Evolutionary conservation across 768 basidiomycete genomes (phyloP), one percentile per base, ranked within the genome.

Genomic region (Collybia mongolica): DNA sequence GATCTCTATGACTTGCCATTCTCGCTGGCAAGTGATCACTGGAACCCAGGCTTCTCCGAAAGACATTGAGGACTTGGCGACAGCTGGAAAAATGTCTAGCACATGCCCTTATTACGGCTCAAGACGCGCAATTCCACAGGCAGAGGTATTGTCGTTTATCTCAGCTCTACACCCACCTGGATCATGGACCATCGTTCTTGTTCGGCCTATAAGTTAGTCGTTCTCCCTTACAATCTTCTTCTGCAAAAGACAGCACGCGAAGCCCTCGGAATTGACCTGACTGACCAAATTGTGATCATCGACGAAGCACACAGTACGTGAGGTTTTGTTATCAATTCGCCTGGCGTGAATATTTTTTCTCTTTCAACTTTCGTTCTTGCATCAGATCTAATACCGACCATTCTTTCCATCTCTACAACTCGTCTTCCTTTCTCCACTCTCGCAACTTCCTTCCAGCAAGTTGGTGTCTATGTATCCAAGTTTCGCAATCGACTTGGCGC

Each of bases 81-180:
- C 65, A 6, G 70, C 84, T 1, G 97, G 97, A 2, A 77, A 81
- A 45, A 72, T 82, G 43, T 68, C 80, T 1, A 73, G 84, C 40
- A 84, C 82, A 7, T 99, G 96, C 64, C 92, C 96, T 0, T 99
- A 98, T 68, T 99, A 98, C 65, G 93, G 89, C 2, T 88, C 93
- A 6, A 74, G 97, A 38, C 73, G 80, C 47, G 93, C 94, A 12
- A 93, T 98, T 46, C 83, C 87, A 32, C 90, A 93, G 63, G 93
- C 96, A 26, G 89, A 98, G 77, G 92, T 93, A 53, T 38, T 38
- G 20, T 39, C 8, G 17, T 44, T 46, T 15, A 41, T 12, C 32
- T 9, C 32, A 9, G 6, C 11, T 6, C 11, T 32, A 32, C 11
- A 12, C 14, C 7, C 3, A 14, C 11, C 3, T 32, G 14, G 7